These are phyloP conservation scores for Remersonia thermophila DNA, from an alignment of 2,329 filamentous ascomycete genomes.

Conservation along the genomic window DNA sequence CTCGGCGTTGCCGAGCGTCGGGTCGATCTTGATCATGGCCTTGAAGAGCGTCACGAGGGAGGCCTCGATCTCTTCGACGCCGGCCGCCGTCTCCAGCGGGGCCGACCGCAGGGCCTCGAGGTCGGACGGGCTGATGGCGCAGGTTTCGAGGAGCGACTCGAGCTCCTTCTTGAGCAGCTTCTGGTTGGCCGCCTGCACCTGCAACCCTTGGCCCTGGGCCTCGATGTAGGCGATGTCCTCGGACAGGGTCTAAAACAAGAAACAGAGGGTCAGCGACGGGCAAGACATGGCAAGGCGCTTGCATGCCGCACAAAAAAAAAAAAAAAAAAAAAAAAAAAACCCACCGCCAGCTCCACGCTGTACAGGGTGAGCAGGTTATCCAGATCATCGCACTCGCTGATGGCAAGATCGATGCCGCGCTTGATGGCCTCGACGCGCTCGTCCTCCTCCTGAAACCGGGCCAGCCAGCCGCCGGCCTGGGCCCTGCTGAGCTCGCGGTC, in stretches of 20 bases:
- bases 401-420: constrained; percentile 73
- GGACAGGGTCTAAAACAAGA: constrained; percentile 57
- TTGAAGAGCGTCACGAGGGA: constrained; percentile 75
- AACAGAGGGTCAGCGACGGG: constrained; percentile 8
- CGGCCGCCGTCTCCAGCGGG: constrained; percentile 57
- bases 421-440: constrained; percentile 81
- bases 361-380: constrained; percentile 91
- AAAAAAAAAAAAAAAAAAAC: constrained; percentile 19
- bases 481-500: constrained; percentile 81
- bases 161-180: constrained; percentile 86
- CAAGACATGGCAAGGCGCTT: constrained; percentile 10
- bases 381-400: constrained; percentile 89
- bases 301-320: too few relatives aligned
- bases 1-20: constrained; percentile 50
- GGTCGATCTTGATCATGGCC: constrained; percentile 88
- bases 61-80: constrained; percentile 64
- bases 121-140: constrained; percentile 69
- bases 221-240: constrained; percentile 97
- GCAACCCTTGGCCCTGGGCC: constrained; percentile 88
- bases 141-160: constrained; percentile 76
- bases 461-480: constrained; percentile 86
- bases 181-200: constrained; percentile 95
- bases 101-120: constrained; percentile 62
- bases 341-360: constrained; percentile 81
- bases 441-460: constrained; percentile 73